Conservation (phyloP, 352 stramenopile species). For the Phytopythium vexans region DNA sequence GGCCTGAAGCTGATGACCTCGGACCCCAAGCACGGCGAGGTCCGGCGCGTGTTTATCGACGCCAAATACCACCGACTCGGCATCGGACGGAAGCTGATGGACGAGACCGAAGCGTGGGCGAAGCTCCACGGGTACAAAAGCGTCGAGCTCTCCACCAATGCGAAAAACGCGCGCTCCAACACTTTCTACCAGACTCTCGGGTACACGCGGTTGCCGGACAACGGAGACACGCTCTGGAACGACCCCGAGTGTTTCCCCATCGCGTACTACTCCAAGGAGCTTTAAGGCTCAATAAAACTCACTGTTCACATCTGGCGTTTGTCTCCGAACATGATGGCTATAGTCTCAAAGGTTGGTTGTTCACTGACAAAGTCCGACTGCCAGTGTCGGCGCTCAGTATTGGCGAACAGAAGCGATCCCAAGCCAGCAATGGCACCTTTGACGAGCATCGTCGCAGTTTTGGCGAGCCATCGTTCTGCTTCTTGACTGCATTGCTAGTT, state of each 20-base stretch:
- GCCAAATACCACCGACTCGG: conserved; percentile 14
- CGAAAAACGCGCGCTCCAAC: conserved; percentile 5
- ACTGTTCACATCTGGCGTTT: no score
- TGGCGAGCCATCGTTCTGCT: no score
- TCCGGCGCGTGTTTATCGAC: conserved; percentile 19
- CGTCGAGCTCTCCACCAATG: conserved; percentile 16
- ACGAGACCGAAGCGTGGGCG: conserved; percentile 10
- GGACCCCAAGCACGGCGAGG: conserved; percentile 1
- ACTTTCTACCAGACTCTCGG: conserved; percentile 14
- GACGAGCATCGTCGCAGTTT: no score
- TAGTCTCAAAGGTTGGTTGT: no score
- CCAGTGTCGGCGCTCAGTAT: no score
- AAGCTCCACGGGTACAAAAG: conserved; percentile 12
- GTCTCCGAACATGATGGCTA: no score
- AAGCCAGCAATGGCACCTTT: no score
- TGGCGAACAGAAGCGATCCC: no score
- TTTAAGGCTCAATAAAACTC: conserved; percentile 4
- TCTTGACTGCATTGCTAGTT: no score
- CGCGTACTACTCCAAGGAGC: conserved; percentile 13
- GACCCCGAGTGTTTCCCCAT: conserved; percentile 13
- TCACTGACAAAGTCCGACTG: no score
- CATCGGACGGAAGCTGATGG: conserved; percentile 16
- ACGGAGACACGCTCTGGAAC: conserved; percentile 10
- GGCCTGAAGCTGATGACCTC: conserved; percentile 7
- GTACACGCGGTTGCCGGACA: conserved; percentile 11